phyloP scores from a whole-genome alignment of 2,329 filamentous ascomycete species.

The Ceratocystis harringtonii region DNA sequence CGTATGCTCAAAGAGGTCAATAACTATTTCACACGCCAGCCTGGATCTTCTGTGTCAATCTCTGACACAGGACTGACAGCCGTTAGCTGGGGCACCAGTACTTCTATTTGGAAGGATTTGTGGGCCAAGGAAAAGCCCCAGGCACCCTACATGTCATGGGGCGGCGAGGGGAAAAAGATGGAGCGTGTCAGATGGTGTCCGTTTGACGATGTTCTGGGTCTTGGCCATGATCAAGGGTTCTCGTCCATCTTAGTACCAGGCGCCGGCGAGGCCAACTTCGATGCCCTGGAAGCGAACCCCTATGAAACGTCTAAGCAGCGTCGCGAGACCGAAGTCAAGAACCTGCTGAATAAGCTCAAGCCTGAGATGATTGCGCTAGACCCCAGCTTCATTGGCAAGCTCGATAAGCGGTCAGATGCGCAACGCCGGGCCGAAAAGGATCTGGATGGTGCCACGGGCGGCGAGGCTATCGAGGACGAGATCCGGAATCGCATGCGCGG shows the following conservation, averaged over 20 bases:
- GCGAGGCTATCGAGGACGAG: conserved; percentile 37
- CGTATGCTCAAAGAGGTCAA: conserved; percentile 87
- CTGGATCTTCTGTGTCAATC: conserved; percentile 70
- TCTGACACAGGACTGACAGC: conserved; percentile 80
- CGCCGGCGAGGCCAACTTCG: conserved; percentile 93
- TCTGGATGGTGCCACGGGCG: conserved; percentile 52
- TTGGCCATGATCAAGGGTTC: conserved; percentile 75
- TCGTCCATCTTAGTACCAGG: conserved; percentile 81
- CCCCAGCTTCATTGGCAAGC: conserved; percentile 76
- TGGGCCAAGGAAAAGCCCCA: conserved; percentile 72
- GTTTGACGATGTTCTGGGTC: conserved; percentile 80
- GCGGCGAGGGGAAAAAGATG: conserved; percentile 65
- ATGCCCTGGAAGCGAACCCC: conserved; percentile 83
- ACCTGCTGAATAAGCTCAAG: conserved; percentile 81
- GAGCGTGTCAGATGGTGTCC: conserved; percentile 85
- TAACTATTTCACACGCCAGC: conserved; percentile 70
- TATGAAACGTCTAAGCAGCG: conserved; percentile 89
- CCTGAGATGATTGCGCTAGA: conserved; percentile 96
- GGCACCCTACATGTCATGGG: conserved; percentile 86
- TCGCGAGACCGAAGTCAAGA: conserved; percentile 81
- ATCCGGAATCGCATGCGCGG: conserved; percentile 67
- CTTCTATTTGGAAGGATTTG: conserved; percentile 80
- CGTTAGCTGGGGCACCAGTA: conserved; percentile 79
- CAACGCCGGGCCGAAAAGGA: conserved; percentile 64
- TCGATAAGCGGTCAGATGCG: conserved; percentile 68